Base-by-base conservation (phyloP, 2,329 filamentous ascomycete species). In the Aspergillaceae sp. region DNA sequence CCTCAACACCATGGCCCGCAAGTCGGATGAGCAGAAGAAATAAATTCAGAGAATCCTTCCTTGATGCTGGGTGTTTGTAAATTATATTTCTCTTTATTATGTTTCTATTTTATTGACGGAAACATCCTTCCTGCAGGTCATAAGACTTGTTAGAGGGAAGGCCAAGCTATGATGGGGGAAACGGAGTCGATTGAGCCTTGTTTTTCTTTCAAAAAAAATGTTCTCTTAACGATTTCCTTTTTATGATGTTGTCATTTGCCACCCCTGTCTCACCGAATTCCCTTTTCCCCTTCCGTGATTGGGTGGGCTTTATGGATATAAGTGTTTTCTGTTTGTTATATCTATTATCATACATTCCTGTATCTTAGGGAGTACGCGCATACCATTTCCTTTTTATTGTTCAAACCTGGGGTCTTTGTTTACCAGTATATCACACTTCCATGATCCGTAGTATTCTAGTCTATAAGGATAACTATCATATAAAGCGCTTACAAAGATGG, bases 1-100 rank as follows among this genome's bases (percentile, higher is more conserved):
- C 46, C 79, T 98, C 57, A 98, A 98, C 83, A 96, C 90, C 61
- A 98, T 98, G 91, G 90, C 91, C 58, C 94, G 92, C 82, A 65
- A 67, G 52, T 48, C 60, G 45, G 58, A 45, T 2, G 30, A 32
- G 30, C 30, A 32, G 30, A 9, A 9, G 46, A 60, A 60, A 45
- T 67, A 67, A 62, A 58, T 51, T 45, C 29, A 19, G 29, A 41
- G 28, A 30, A 29, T n/a, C 10, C 28, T 32, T 19, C 33, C 41
- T 19, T 26, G 45, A 46, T 42, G 43, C 43, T 45, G 33, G n/a
- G 47, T 42, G 33, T 50, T 32, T 58, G 55, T 56, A 57, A 51
- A 52, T 47, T 57, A 57, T 53, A 45, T 50, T 51, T 47, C 37
- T 29, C 51, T 50, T 51, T 47, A 34, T 29, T 51, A 33, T 60